These are phyloP conservation scores for Trichosporon sp. DNA, from an alignment of 1,284 basidiomycete genomes.

Conservation along the genomic window DNA sequence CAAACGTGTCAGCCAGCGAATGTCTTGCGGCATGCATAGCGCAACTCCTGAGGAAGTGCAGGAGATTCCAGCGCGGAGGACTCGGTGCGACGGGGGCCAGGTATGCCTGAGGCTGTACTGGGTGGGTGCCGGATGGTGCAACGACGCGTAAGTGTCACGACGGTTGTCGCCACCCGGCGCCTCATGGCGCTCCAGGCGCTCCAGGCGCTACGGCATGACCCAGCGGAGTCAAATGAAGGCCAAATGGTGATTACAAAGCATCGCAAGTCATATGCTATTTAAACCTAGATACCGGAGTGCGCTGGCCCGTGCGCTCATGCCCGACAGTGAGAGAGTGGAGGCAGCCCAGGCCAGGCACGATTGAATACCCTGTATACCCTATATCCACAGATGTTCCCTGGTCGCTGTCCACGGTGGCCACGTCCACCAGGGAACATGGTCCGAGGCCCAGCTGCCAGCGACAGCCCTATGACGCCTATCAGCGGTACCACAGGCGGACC, in stretches of 20 bases:
- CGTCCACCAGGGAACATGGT: neutral
- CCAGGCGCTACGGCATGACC: neutral
- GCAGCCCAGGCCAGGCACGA: conserved; percentile 6
- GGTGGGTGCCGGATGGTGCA: conserved; percentile 4
- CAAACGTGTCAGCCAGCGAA: conserved; percentile 1
- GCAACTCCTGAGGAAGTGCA: neutral
- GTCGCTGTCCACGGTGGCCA: neutral
- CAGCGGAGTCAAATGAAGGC: neutral
- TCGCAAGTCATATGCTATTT: neutral
- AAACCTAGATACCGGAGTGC: neutral
- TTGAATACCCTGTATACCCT: neutral
- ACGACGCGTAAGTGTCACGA: conserved; percentile 18
- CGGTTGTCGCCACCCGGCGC: conserved; percentile 4
- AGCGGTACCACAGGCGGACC: neutral
- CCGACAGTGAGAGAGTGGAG: neutral
- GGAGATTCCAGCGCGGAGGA: neutral
- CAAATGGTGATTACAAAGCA: conserved; percentile 14
- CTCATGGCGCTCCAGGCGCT: neutral
- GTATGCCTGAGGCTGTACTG: neutral
- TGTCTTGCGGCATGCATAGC: conserved; percentile 10
- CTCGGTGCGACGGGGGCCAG: neutral
- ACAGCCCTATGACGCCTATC: neutral
- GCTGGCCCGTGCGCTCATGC: neutral
- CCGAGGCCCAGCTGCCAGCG: neutral
- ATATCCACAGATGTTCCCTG: neutral